These are phyloP conservation scores for Pyrus pyrifolia DNA, from an alignment of 306 rosid species.

Conservation along the genomic window DNA sequence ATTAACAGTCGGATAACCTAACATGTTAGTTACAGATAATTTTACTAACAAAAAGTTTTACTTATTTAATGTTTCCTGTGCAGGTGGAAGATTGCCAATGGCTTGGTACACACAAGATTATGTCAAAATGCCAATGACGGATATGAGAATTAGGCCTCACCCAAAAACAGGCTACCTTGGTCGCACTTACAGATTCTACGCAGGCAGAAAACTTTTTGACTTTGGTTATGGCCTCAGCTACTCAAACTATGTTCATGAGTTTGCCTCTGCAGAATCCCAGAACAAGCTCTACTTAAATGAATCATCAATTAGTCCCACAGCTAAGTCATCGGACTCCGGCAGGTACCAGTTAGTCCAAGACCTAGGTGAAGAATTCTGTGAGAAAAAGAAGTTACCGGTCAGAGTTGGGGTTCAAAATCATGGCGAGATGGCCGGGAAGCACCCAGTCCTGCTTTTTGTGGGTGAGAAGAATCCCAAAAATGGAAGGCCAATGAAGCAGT, in stretches of 20 bases:
- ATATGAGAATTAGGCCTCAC: constrained; percentile 90
- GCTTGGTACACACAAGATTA: constrained; percentile 81
- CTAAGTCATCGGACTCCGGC: constrained; percentile 36
- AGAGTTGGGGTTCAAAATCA: constrained; percentile 46
- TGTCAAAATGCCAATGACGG: constrained; percentile 76
- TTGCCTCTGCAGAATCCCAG: constrained; percentile 32
- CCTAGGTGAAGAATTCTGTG: constrained; percentile 43
- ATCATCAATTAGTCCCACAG: constrained; percentile 31
- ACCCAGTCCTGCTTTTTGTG: constrained; percentile 59
- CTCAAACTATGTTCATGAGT: constrained; percentile 52
- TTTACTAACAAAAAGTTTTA: background rate
- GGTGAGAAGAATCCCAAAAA: constrained; percentile 22
- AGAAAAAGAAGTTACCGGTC: constrained; percentile 41
- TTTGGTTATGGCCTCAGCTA: constrained; percentile 91
- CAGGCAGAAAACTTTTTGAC: constrained; percentile 60
- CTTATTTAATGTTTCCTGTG: constrained; percentile 15
- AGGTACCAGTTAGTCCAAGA: constrained; percentile 52
- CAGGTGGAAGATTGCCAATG: constrained; percentile 87
- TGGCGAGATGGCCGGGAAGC: constrained; percentile 74
- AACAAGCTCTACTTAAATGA: constrained; percentile 52
- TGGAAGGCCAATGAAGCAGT: constrained; percentile 52
- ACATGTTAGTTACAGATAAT: too few species aligned
- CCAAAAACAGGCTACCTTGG: constrained; percentile 67
- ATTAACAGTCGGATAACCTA: background rate
- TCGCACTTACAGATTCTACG: constrained; percentile 77